phyloP scores from a whole-genome alignment of 768 basidiomycete genomes.

The Russula brevipes region DNA sequence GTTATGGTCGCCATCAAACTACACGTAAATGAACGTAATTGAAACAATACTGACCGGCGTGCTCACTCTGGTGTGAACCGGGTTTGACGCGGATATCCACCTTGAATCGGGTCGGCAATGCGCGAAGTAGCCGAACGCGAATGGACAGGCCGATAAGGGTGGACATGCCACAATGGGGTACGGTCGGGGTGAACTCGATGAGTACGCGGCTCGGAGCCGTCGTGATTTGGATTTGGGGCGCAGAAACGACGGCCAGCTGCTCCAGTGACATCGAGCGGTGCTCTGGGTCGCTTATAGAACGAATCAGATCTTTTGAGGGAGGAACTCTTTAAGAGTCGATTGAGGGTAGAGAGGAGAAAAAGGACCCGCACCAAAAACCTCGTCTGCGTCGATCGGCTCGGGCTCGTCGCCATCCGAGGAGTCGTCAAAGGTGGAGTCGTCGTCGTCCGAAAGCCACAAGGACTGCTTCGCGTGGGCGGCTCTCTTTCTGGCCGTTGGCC shows the following conservation, averaged over 20 bases:
- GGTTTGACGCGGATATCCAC: constrained; percentile 90
- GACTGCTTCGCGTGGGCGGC: constrained; percentile 40
- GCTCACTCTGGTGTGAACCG: constrained; percentile 94
- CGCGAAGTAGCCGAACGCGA: constrained; percentile 82
- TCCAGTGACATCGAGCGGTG: constrained; percentile 88
- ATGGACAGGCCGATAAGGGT: constrained; percentile 97
- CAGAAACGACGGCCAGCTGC: constrained; percentile 91
- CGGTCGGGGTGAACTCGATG: constrained; percentile 95
- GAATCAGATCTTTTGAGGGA: constrained; percentile 64
- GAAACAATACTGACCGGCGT: constrained; percentile 54
- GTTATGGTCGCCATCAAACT: too few relatives aligned
- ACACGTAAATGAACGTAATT: background rate
- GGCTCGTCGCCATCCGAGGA: constrained; percentile 36
- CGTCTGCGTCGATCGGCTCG: constrained; percentile 83
- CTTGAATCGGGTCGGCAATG: constrained; percentile 89
- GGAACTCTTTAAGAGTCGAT: background rate
- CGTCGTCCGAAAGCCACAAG: constrained; percentile 51
- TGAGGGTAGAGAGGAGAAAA: background rate
- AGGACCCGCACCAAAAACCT: constrained; percentile 71
- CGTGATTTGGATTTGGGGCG: constrained; percentile 82
- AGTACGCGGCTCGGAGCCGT: constrained; percentile 58
- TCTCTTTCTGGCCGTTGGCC: constrained; percentile 41
- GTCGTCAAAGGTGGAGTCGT: constrained; percentile 25
- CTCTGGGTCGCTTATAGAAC: constrained; percentile 92
- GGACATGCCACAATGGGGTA: constrained; percentile 97